Conservation (phyloP, 768 basidiomycete genomes). For the Psilocybe cubensis region DNA sequence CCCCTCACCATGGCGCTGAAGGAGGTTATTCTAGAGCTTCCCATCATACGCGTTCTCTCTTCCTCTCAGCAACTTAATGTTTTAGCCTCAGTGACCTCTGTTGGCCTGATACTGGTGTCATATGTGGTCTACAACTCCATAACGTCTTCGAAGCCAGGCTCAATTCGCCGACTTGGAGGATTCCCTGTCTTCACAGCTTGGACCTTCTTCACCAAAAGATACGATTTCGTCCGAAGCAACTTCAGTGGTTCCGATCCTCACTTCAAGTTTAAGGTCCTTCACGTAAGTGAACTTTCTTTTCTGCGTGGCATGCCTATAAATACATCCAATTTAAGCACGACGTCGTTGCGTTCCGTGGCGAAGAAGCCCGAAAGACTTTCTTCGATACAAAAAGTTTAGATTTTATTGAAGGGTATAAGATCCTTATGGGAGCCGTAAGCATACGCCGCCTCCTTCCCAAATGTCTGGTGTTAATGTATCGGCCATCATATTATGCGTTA, state of each 20-base stretch:
- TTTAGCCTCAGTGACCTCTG: not conserved
- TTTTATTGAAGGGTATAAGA: slow-evolving; percentile 36
- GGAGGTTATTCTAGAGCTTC: not conserved
- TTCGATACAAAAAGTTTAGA: slow-evolving; percentile 32
- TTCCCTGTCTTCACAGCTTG: slow-evolving; percentile 31
- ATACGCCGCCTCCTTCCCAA: too few relatives aligned
- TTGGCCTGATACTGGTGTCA: not conserved
- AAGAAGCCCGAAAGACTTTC: slow-evolving; percentile 34
- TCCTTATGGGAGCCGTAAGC: slow-evolving; percentile 35
- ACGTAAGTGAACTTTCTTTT: slow-evolving; percentile 18
- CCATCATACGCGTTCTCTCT: not conserved
- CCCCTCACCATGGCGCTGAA: not conserved
- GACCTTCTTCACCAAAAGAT: slow-evolving; percentile 35
- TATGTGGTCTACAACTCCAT: slow-evolving; percentile 4
- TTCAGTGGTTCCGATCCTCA: slow-evolving; percentile 26
- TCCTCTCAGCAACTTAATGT: not conserved
- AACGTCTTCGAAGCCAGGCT: slow-evolving; percentile 2
- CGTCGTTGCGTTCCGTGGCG: slow-evolving; percentile 34
- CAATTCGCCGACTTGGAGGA: slow-evolving; percentile 25
- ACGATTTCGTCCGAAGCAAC: slow-evolving; percentile 31
- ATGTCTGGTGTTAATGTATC: not conserved
- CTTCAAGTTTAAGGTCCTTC: slow-evolving; percentile 33
- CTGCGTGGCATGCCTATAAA: not conserved
- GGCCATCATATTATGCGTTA: not conserved
- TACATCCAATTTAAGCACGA: slow-evolving; percentile 16